Evolutionary conservation across 1,139 yeast genomes (phyloP), one percentile per base, ranked within the genome.

Genomic region (Magnusiomyces fungicola): DNA sequence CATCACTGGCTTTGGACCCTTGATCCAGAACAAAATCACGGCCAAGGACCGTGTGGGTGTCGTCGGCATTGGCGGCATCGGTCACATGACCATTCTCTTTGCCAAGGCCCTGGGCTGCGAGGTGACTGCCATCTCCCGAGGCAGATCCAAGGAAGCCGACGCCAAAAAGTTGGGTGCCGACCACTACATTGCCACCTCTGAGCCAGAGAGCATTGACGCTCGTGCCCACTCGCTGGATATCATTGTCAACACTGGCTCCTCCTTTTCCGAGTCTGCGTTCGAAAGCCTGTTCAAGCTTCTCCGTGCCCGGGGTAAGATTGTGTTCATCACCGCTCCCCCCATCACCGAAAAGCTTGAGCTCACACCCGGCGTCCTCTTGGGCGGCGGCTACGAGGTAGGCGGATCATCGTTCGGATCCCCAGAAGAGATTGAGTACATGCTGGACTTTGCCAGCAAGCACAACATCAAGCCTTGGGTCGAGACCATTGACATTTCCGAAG

Each of bases 1-100:
- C 51, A 69, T 79, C 57, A 81, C 87, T 22, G 79, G 76, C 1
- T 80, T 68, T 65, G 70, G 80, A 5, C 87, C 87, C 38, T 62
- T 81, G 53, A 66, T 56, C 53, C 73, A 74, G 50, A 74, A 73
- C 51, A 81, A 78, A 49, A 66, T 75, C 45, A 68, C 72, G 50
- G 75, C 76, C 50, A 74, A 74, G 44, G 65, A 65, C 48, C 70
- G 66, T 46, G 79, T 78, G 41, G 82, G 78, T 45, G 63, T 78
- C 52, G 69, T 72, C 51, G 82, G 82, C 47, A 68, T 77, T 51
- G 80, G 81, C 50, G 82, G 82, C 30, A 67, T 78, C 52, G 82
- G 81, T 40, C 80, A 76, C 64, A 70, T 77, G 71, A 78, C 76
- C 21, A 65, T 78, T 50, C 72, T 72, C 64, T 69, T 75, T 58